Base-by-base conservation (phyloP, 345 rosid species). In the Mallotus nudiflorus region DNA sequence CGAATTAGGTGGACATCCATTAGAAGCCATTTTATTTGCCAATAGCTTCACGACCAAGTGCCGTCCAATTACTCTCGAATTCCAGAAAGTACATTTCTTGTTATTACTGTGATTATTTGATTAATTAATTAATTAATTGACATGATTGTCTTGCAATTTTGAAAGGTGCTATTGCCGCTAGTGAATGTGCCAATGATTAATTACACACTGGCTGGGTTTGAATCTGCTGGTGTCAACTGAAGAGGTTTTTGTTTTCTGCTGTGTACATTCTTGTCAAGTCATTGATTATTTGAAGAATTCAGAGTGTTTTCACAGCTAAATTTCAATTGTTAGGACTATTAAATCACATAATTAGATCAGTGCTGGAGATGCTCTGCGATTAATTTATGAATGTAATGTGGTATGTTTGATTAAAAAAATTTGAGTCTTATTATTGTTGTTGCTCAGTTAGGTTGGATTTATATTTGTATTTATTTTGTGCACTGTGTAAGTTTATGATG, bases 61-160 rank as follows among this genome's bases (percentile, higher is more conserved):
- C 83, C 93, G 98, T 57, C 99, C 99, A 45, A 90, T 90, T 80
- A 92, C 99, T 72, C 94, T 92, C 66, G 97, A 95, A 77, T 97
- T 96, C 74, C 99, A 98, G 31, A 92, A 90, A 82, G 96, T 83
- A 72, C 18, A 55, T 13, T 20, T 39, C 3, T 28, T 50, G 28
- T 8, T 18, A 6, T 24, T 35, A n/a, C 2, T 37, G 39, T 53
- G 24, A 39, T 9, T 9, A 39, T 39, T 4, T n/a, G n/a, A 39
- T 8, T 42, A 24, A 44, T 40, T 69, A 14, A 33, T 58, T 54
- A 9, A 0, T n/a, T 61, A 16, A 65, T 15, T 8, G 40, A 8
- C 14, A 15, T 19, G 16, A n/a, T n/a, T 20, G 18, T 13, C 61
- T 75, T 14, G 57, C 39, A 19, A 4, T n/a, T 39, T 8, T 59